A percentile compares a stretch with the other conserved stretches of the same genome.
Conservation (phyloP, 208 protist species). For the Wallacemonas rigidus region DNA sequence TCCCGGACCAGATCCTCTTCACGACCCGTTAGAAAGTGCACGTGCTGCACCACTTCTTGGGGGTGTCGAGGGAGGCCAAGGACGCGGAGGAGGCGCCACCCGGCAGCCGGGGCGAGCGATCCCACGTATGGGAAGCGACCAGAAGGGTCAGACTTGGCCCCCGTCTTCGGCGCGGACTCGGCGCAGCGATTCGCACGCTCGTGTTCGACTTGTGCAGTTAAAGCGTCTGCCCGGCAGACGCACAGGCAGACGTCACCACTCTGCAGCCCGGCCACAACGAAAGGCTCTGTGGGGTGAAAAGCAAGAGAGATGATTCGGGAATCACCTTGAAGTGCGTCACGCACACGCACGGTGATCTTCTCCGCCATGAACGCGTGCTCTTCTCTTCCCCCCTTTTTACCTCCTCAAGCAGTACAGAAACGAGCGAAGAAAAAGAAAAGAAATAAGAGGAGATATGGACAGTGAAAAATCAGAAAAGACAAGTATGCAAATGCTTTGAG, state of each 20-base stretch:
- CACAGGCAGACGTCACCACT: constrained; percentile 38
- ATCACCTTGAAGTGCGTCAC: neutral
- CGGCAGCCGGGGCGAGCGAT: neutral
- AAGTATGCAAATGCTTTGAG: constrained; percentile 1
- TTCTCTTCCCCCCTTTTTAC: too few relatives aligned
- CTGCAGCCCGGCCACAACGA: constrained; percentile 29
- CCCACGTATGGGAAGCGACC: neutral
- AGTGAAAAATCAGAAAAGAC: constrained; percentile 4
- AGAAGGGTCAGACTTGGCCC: neutral
- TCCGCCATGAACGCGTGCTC: neutral
- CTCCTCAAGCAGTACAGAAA: neutral
- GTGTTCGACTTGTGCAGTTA: constrained; percentile 34
- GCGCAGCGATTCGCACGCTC: constrained; percentile 18
- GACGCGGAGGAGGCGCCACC: constrained; percentile 15
- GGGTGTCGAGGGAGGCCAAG: neutral
- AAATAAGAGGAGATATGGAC: neutral
- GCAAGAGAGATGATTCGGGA: constrained; percentile 31
- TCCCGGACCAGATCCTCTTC: constrained; percentile 38
- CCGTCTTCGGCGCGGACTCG: neutral
- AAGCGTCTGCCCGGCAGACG: constrained; percentile 27
- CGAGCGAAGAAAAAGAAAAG: neutral
- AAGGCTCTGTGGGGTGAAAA: constrained; percentile 42
- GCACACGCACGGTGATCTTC: neutral
- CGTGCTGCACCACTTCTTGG: constrained; percentile 25
- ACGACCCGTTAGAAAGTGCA: constrained; percentile 30